These are phyloP conservation scores for Sporothrix pallida DNA, from an alignment of 2,329 filamentous ascomycete species.

Conservation along the genomic window DNA sequence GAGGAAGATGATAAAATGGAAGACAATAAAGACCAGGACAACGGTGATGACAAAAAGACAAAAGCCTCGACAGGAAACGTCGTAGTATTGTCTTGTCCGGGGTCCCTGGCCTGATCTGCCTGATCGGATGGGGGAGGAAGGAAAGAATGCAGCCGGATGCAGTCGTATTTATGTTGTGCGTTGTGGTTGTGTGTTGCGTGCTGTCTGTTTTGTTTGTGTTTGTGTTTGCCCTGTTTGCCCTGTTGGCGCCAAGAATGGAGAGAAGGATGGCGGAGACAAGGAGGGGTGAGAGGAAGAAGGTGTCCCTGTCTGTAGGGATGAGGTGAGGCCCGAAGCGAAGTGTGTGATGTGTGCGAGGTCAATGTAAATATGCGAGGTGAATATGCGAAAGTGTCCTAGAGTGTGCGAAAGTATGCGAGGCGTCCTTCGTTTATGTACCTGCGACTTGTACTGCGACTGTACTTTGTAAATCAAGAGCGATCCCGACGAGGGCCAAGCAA, in stretches of 20 bases:
- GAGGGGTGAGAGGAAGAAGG: neutral
- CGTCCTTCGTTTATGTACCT: neutral
- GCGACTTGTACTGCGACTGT: neutral
- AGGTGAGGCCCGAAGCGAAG: neutral
- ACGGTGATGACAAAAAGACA: neutral
- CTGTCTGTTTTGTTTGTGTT: no score
- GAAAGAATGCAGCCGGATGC: neutral
- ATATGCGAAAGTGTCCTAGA: no score
- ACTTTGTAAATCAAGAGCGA: neutral
- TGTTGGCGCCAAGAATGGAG: slow-evolving; percentile 7
- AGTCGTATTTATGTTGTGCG: neutral
- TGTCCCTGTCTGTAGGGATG: neutral
- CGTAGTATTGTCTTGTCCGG: neutral
- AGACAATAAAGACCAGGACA: neutral
- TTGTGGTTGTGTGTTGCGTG: neutral
- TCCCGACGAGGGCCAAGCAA: neutral
- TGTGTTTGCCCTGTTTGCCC: neutral
- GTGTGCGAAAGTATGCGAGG: neutral
- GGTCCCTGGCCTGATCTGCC: slow-evolving; percentile 14
- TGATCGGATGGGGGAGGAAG: neutral
- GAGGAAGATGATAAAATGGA: no score
- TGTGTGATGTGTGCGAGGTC: slow-evolving; percentile 7
- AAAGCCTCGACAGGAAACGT: neutral
- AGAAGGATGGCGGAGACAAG: neutral
- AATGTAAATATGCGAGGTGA: neutral